A percentile compares a stretch with the other conserved stretches of the same genome.
These are phyloP conservation scores for Gautieria morchelliformis DNA, from an alignment of 768 basidiomycete genomes.

Conservation along the genomic window DNA sequence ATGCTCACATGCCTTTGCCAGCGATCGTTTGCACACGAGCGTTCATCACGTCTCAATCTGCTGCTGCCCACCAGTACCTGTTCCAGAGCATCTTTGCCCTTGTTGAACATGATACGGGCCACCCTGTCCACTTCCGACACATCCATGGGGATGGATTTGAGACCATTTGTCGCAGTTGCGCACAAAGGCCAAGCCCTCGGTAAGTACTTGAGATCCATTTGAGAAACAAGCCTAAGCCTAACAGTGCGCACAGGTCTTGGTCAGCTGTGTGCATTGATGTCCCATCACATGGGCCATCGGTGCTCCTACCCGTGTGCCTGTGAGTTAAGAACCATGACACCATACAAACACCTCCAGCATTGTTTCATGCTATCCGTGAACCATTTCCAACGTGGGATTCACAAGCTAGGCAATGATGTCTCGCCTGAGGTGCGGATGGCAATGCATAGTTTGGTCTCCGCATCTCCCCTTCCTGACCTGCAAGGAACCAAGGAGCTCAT, in stretches of 20 bases:
- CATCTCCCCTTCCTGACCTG: slow-evolving; percentile 2
- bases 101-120: slow-evolving; percentile 13
- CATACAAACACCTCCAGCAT: neutral
- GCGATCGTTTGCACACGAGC: no score
- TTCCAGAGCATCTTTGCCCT: slow-evolving; percentile 17
- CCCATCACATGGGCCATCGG: neutral
- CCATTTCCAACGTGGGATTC: neutral
- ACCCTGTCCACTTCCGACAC: slow-evolving; percentile 14
- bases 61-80: slow-evolving; percentile 17
- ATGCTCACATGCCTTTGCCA: no score
- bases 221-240: no score
- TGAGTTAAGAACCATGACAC: neutral
- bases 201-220: neutral
- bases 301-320: neutral
- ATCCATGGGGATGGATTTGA: slow-evolving; percentile 18
- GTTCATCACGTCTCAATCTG: slow-evolving; percentile 20
- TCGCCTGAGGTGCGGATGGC: neutral
- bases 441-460: slow-evolving; percentile 8
- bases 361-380: neutral
- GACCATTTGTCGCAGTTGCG: slow-evolving; percentile 15
- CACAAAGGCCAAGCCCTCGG: slow-evolving; percentile 19
- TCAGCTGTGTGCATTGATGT: slow-evolving; percentile 13
- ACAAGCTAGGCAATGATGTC: neutral
- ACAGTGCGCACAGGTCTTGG: neutral
- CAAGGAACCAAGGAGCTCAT: slow-evolving; percentile 12